These are phyloP conservation scores for Annulohypoxylon truncatum DNA, from an alignment of 2,329 filamentous ascomycete genomes.

Conservation along the genomic window DNA sequence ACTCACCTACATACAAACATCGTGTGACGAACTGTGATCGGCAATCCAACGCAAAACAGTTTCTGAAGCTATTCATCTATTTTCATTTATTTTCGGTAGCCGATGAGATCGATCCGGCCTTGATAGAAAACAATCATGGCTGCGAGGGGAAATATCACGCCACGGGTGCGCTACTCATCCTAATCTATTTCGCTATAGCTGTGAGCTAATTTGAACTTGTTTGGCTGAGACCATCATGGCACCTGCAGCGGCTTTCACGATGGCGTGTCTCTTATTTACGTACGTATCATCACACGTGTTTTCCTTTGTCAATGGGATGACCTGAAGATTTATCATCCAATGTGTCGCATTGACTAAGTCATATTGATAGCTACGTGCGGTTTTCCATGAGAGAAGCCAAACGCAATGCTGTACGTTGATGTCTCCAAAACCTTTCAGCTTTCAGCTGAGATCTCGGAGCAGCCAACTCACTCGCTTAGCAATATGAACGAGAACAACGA, in stretches of 20 bases:
- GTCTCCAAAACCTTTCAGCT: not conserved
- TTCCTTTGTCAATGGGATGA: not conserved
- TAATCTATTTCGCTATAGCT: not conserved
- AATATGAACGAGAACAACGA: constrained; percentile 37
- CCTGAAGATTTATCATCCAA: not conserved
- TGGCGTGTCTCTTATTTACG: constrained; percentile 42
- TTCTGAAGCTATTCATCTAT: not conserved
- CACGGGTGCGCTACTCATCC: constrained; percentile 32
- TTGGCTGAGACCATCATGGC: constrained; percentile 40
- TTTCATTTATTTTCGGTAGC: not conserved
- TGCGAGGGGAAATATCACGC: constrained; percentile 39
- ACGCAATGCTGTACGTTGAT: constrained; percentile 38
- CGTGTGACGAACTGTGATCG: not conserved
- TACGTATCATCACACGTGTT: constrained; percentile 8
- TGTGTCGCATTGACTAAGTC: constrained; percentile 8
- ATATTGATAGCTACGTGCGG: constrained; percentile 35
- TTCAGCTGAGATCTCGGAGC: not conserved
- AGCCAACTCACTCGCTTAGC: constrained; percentile 30
- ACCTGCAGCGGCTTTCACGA: constrained; percentile 42
- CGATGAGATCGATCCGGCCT: not conserved
- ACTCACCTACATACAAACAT: not conserved
- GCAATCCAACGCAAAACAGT: not conserved
- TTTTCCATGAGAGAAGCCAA: constrained; percentile 42
- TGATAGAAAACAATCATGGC: constrained; percentile 28
- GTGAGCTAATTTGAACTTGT: constrained; percentile 11